These are phyloP conservation scores for Ceratocystis diversiconidia DNA, from an alignment of 2,329 filamentous ascomycete genomes.

Conservation along the genomic window DNA sequence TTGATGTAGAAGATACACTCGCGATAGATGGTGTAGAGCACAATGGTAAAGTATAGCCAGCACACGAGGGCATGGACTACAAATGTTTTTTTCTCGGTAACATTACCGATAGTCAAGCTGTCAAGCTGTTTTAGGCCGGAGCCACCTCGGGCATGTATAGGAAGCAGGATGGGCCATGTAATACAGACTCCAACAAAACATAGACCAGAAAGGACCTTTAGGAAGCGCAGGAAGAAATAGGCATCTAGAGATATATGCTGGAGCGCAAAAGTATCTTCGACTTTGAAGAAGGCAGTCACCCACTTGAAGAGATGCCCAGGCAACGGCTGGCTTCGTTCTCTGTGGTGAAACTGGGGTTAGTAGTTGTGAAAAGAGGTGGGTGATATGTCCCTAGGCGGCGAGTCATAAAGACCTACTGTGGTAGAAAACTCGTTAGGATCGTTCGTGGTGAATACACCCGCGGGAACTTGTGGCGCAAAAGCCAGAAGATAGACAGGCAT, in stretches of 20 bases:
- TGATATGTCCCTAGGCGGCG: neutral
- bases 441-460: conserved; percentile 44
- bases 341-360: conserved; percentile 22
- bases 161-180: conserved; percentile 74
- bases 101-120: conserved; percentile 32
- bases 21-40: conserved; percentile 78
- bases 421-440: conserved; percentile 34
- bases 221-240: conserved; percentile 74
- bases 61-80: conserved; percentile 72
- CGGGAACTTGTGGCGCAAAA: conserved; percentile 33
- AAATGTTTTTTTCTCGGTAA: conserved; percentile 47
- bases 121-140: conserved; percentile 49
- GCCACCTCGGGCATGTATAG: conserved; percentile 71
- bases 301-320: conserved; percentile 47
- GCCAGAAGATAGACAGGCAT: conserved; percentile 38
- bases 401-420: conserved; percentile 31
- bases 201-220: conserved; percentile 62
- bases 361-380: neutral
- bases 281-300: conserved; percentile 46
- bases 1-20: conserved; percentile 92
- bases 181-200: conserved; percentile 68
- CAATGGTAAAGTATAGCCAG: conserved; percentile 74
- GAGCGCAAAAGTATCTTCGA: conserved; percentile 62
- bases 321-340: conserved; percentile 42
- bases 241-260: conserved; percentile 80